Conservation (phyloP, 257 asterid genomes). For the Solanum tacnaense region DNA sequence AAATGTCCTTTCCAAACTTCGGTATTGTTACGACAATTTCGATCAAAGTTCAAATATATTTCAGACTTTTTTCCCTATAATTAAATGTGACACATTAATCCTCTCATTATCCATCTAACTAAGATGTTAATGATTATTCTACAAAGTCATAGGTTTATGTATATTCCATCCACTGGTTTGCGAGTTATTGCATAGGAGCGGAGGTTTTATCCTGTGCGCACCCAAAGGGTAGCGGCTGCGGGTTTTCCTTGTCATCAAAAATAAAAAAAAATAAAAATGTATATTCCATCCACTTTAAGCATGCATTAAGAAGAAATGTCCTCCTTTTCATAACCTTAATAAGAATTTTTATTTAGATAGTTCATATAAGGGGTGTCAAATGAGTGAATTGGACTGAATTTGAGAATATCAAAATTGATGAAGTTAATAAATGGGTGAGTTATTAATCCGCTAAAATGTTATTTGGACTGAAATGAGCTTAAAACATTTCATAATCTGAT, state of each 20-base stretch:
- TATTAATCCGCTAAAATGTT: too few relatives aligned
- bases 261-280: too few relatives aligned
- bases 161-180: background rate
- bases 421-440: background rate
- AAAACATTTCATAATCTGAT: background rate
- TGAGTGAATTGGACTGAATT: rapidly evolving
- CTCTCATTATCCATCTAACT: background rate
- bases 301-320: background rate
- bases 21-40: too few relatives aligned
- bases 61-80: background rate
- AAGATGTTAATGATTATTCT: background rate
- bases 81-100: background rate
- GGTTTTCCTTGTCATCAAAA: too few relatives aligned
- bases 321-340: background rate
- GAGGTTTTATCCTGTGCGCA: too few relatives aligned
- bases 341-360: background rate
- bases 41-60: too few relatives aligned
- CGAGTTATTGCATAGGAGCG: too few relatives aligned
- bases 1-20: too few relatives aligned
- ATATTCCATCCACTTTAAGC: background rate
- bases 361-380: background rate
- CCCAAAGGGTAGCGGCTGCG: too few relatives aligned
- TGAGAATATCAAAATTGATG: too few relatives aligned
- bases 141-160: background rate
- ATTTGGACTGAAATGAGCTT: background rate